Base-by-base conservation (phyloP, 2,329 filamentous ascomycete genomes). In the Scytalidium sp. region DNA sequence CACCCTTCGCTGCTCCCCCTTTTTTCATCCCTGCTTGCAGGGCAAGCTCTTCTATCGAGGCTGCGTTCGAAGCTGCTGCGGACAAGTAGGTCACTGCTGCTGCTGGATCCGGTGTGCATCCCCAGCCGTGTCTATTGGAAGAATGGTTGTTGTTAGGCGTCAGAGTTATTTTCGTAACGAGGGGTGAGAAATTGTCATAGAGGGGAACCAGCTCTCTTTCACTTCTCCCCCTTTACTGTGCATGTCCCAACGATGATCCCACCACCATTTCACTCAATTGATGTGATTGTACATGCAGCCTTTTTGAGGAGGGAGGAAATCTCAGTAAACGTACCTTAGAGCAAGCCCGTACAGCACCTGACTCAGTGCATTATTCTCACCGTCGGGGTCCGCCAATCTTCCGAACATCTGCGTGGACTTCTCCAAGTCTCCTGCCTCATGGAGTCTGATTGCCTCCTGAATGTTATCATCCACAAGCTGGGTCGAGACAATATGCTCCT, bases 261-360 rank as follows among this genome's bases (percentile, higher is more conserved):
- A n/a, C n/a, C n/a, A n/a, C n/a, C n/a, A n/a, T n/a, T n/a, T n/a
- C n/a, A n/a, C n/a, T n/a, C n/a, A n/a, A n/a, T n/a, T n/a, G n/a
- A n/a, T n/a, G n/a, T n/a, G n/a, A n/a, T n/a, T n/a, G n/a, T n/a
- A n/a, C n/a, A n/a, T n/a, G n/a, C n/a, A n/a, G n/a, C n/a, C 17
- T 23, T 45, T 23, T 10, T 21, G 17, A 32, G 43, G 17, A 27
- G 8, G 17, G 22, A 39, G 17, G 19, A 41, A 11, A 19, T n/a
- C n/a, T n/a, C n/a, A 50, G 3, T 55, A 49, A 46, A 76, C 81
- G 71, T 69, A 92, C 87, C 90, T 81, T 57, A 97, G 71, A 46
- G 93, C 92, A 50, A 99, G 86, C 3, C 94, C 94, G 66, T 96
- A 99, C 47, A 99, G 79, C 29, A 99, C 94, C 72, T 99, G 93